These are phyloP conservation scores for Mortierella sp. DNA, from an alignment of 371 early-diverging fungal species.

Conservation along the genomic window DNA sequence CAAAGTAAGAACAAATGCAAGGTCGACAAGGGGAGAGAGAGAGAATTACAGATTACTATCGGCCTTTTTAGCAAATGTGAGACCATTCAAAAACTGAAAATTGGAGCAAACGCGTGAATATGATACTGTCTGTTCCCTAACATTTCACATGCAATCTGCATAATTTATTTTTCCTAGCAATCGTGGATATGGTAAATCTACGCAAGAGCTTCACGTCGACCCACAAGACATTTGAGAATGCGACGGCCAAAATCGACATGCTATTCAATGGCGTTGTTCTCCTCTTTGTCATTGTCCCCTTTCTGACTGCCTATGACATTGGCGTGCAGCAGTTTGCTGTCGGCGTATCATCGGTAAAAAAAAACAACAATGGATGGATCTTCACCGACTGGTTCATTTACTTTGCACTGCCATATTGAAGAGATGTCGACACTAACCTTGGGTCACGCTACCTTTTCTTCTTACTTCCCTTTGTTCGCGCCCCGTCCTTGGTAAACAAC, in stretches of 20 bases:
- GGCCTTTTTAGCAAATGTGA: background rate
- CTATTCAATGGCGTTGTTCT: conserved; percentile 32
- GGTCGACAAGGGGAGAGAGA: background rate
- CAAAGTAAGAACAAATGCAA: conserved; percentile 19
- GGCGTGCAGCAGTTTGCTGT: conserved; percentile 50
- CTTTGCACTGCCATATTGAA: background rate
- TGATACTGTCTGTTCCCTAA: no score
- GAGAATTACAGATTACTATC: background rate
- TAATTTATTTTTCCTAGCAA: conserved; percentile 22
- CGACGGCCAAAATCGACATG: conserved; percentile 51
- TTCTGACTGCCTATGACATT: conserved; percentile 35
- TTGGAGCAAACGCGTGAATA: background rate
- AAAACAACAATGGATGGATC: background rate
- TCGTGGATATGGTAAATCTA: conserved; percentile 52
- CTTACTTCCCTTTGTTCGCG: no score
- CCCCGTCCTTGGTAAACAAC: no score
- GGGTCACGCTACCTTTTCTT: background rate
- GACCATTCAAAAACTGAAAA: background rate
- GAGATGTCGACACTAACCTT: background rate
- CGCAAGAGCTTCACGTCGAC: conserved; percentile 48
- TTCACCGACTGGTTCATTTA: background rate
- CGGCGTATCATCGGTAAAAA: conserved; percentile 43
- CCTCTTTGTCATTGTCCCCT: conserved; percentile 41
- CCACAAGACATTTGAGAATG: conserved; percentile 49
- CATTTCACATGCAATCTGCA: background rate